Percentiles rank a stretch among this genome's conserved stretches.
These are phyloP conservation scores for Rhodofomes roseus DNA, from an alignment of 1,284 basidiomycete species.

Conservation along the genomic window DNA sequence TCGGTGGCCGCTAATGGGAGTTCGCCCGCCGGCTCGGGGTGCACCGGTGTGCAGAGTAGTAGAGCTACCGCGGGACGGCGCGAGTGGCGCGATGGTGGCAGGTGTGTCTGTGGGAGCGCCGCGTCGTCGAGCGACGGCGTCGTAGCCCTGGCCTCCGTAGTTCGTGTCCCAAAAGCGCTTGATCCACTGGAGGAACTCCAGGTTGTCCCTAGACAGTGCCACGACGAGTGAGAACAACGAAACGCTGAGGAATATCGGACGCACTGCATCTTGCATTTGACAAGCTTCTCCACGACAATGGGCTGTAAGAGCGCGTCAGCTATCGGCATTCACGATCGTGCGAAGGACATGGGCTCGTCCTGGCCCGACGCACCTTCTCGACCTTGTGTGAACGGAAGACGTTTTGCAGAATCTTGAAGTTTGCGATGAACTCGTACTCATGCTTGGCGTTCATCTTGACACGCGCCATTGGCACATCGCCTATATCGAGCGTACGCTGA, in stretches of 20 bases:
- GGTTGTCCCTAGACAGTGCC: slow-evolving; percentile 72
- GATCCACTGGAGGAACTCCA: slow-evolving; percentile 98
- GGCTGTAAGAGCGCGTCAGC: slow-evolving; percentile 52
- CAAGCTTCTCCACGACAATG: slow-evolving; percentile 88
- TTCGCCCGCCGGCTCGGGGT: slow-evolving; percentile 56
- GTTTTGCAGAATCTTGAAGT: slow-evolving; percentile 94
- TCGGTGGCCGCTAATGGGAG: slow-evolving; percentile 66
- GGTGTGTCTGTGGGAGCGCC: slow-evolving; percentile 74
- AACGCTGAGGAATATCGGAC: slow-evolving; percentile 26
- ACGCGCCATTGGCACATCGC: slow-evolving; percentile 82
- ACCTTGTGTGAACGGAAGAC: slow-evolving; percentile 86
- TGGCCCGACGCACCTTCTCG: slow-evolving; percentile 92
- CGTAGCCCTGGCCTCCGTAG: slow-evolving; percentile 87
- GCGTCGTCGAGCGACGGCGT: slow-evolving; percentile 78
- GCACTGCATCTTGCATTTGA: slow-evolving; percentile 99
- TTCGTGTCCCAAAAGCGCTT: slow-evolving; percentile 96
- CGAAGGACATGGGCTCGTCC: no score
- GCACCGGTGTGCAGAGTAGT: slow-evolving; percentile 32
- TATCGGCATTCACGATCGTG: no score
- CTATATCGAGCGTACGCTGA: slow-evolving; percentile 30
- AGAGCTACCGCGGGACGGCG: slow-evolving; percentile 35
- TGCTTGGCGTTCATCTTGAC: slow-evolving; percentile 94
- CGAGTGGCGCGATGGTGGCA: slow-evolving; percentile 71
- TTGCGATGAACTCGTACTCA: slow-evolving; percentile 94
- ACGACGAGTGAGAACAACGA: slow-evolving; percentile 5